These are phyloP conservation scores for Pythium sp. DNA, from an alignment of 352 stramenopile genomes.

Conservation along the genomic window DNA sequence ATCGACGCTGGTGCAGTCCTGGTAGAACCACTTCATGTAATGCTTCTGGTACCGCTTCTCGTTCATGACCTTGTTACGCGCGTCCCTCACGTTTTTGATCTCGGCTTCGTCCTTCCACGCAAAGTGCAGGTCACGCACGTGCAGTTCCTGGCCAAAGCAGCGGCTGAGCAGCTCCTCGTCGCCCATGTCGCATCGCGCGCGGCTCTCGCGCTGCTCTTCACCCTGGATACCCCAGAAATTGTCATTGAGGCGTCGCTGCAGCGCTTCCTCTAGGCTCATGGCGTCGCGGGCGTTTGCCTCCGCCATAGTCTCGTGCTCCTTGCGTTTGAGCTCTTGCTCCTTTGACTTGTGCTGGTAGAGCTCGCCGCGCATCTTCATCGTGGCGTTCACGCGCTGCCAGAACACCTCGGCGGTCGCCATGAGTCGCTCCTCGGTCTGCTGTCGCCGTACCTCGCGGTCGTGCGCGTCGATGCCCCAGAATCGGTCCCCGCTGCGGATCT, in stretches of 20 bases:
- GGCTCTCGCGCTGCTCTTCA: slow-evolving; percentile 36
- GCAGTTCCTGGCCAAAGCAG: slow-evolving; percentile 24
- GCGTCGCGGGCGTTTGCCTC: slow-evolving; percentile 29
- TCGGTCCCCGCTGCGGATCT: slow-evolving; percentile 39
- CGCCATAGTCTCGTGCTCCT: slow-evolving; percentile 22
- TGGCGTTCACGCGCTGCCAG: slow-evolving; percentile 38
- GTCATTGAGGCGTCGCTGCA: slow-evolving; percentile 46
- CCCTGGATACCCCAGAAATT: slow-evolving; percentile 64
- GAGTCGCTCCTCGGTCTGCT: slow-evolving; percentile 43
- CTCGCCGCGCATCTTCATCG: slow-evolving; percentile 20
- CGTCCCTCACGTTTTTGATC: slow-evolving; percentile 9
- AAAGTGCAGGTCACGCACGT: slow-evolving; percentile 26
- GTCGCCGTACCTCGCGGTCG: slow-evolving; percentile 38
- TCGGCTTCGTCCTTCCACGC: slow-evolving; percentile 37
- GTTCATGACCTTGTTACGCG: slow-evolving; percentile 20
- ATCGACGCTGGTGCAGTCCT: slow-evolving; percentile 48
- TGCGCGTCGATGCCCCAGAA: slow-evolving; percentile 55
- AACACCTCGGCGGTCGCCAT: slow-evolving; percentile 35
- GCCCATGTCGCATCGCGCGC: slow-evolving; percentile 32
- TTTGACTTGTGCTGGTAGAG: slow-evolving; percentile 20
- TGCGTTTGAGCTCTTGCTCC: slow-evolving; percentile 24
- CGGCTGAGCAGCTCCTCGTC: slow-evolving; percentile 38
- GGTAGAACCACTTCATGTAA: slow-evolving; percentile 69
- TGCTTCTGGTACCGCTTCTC: slow-evolving; percentile 42
- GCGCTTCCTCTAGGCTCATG: slow-evolving; percentile 36